Conservation (phyloP, 176 grass and related monocot genomes). For the Puya raimondii region DNA sequence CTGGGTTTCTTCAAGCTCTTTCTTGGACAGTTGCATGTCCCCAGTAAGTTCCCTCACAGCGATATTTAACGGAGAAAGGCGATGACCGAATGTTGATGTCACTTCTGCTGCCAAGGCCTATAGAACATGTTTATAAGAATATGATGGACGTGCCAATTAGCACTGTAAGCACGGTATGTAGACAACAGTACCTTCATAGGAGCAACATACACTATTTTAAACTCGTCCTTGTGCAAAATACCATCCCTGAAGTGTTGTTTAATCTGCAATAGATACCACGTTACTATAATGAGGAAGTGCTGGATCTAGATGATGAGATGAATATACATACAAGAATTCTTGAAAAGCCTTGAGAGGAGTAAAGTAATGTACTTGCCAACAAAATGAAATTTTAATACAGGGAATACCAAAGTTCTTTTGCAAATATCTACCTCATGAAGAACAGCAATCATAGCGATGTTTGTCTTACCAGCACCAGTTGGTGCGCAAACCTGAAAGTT, state of each 20-base stretch:
- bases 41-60: constrained; percentile 86
- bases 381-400: not conserved
- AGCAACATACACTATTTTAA: constrained; percentile 99
- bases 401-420: constrained; percentile 12
- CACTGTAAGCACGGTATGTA: not conserved
- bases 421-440: constrained; percentile 75
- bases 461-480: constrained; percentile 98
- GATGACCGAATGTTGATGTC: constrained; percentile 71
- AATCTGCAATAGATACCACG: constrained; percentile 34
- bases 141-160: not conserved
- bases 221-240: constrained; percentile 93
- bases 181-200: constrained; percentile 84
- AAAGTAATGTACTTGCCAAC: not conserved
- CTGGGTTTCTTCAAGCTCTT: constrained; percentile 88
- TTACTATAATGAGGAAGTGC: not conserved
- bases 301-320: not conserved
- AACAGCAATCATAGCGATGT: constrained; percentile 97
- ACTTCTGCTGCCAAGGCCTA: constrained; percentile 95
- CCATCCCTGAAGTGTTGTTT: constrained; percentile 96
- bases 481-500: constrained; percentile 89
- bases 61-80: constrained; percentile 71
- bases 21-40: constrained; percentile 93
- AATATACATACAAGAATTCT: not conserved
- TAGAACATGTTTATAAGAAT: constrained; percentile 25
- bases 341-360: not conserved